Percentiles rank a stretch among this genome's conserved stretches.
These are phyloP conservation scores for Meira nashicola DNA, from an alignment of 1,284 basidiomycete species.

Conservation along the genomic window DNA sequence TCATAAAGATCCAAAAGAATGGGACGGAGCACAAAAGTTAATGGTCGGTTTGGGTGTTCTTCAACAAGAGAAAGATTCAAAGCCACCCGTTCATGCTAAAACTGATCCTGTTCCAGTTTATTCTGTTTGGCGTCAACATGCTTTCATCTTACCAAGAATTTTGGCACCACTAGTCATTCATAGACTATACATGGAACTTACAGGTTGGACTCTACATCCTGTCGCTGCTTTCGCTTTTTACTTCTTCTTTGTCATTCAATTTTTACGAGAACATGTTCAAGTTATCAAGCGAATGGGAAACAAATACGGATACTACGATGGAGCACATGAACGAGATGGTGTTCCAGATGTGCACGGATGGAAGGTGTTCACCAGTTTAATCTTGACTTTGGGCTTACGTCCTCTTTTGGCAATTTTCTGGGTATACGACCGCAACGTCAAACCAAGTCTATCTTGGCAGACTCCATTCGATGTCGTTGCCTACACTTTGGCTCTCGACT, in stretches of 20 bases:
- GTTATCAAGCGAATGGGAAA: constrained; percentile 17
- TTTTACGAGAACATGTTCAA: constrained; percentile 22
- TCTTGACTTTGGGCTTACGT: constrained; percentile 25
- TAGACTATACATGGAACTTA: constrained; percentile 23
- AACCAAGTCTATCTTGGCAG: constrained; percentile 23
- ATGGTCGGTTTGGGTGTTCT: background rate
- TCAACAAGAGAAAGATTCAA: background rate
- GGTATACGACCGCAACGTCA: constrained; percentile 29
- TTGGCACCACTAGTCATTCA: constrained; percentile 27
- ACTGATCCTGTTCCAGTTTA: constrained; percentile 22
- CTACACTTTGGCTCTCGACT: constrained; percentile 34
- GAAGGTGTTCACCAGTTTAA: constrained; percentile 23
- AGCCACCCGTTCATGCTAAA: background rate
- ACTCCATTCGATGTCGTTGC: constrained; percentile 28
- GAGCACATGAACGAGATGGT: constrained; percentile 26
- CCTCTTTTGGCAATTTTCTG: constrained; percentile 23
- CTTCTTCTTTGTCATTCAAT: constrained; percentile 14
- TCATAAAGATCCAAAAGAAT: background rate
- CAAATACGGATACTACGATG: constrained; percentile 34
- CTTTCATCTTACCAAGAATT: constrained; percentile 26
- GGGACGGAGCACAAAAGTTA: background rate
- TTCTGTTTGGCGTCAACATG: constrained; percentile 27
- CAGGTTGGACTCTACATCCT: constrained; percentile 29
- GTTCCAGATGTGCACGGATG: constrained; percentile 25
- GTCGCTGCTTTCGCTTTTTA: constrained; percentile 25